phyloP scores from a whole-genome alignment of 2,329 filamentous ascomycete species.

The Phialophora expanda region DNA sequence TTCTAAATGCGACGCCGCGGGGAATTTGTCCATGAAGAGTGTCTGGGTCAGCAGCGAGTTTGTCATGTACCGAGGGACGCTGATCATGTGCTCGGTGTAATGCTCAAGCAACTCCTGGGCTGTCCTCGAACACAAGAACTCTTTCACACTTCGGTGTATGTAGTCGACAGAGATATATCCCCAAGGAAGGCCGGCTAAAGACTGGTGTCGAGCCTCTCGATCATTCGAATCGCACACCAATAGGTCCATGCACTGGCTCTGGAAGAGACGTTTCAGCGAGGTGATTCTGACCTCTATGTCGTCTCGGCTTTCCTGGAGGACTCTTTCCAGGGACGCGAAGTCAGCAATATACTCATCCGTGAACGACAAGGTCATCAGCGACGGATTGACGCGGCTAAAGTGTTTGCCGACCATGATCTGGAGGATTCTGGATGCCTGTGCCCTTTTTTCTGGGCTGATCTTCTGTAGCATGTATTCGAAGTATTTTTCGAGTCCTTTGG shows the following conservation, averaged over 20 bases:
- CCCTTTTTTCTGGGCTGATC: background rate
- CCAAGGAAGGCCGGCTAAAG: background rate
- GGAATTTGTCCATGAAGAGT: too few relatives aligned
- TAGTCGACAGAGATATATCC: background rate
- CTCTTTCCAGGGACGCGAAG: background rate
- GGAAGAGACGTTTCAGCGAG: background rate
- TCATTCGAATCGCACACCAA: background rate
- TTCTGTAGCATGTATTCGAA: background rate
- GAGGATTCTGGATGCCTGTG: background rate
- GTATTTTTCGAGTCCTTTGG: background rate
- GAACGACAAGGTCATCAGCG: slow-evolving; percentile 1
- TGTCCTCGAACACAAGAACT: background rate
- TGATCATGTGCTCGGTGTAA: background rate
- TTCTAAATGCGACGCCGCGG: too few relatives aligned
- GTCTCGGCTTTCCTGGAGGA: background rate
- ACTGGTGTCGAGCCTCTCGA: too few relatives aligned
- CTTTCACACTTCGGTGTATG: background rate
- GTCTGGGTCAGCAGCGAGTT: too few relatives aligned
- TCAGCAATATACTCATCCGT: background rate
- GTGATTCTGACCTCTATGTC: background rate
- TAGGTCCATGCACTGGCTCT: background rate
- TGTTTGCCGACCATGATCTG: background rate
- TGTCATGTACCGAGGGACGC: too few relatives aligned
- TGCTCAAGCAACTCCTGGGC: background rate
- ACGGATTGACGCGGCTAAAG: background rate